These are phyloP conservation scores for Cryptosporidium ubiquitum DNA, from an alignment of 169 alveolate genomes.

Conservation along the genomic window DNA sequence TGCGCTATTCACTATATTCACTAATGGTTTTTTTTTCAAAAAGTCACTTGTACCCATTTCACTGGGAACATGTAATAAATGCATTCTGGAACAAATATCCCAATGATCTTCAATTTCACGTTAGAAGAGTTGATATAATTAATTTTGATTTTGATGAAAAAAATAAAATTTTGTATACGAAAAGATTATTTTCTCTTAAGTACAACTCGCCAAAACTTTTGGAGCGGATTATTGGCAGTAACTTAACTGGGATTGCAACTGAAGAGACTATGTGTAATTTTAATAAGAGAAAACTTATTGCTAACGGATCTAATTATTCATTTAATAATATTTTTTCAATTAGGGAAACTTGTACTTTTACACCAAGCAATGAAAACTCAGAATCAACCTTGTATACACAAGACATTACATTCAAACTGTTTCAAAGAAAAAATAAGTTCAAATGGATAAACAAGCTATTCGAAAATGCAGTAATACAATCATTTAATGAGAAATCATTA, in stretches of 20 bases:
- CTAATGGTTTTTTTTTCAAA: constrained; percentile 15
- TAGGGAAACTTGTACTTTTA: constrained; percentile 2
- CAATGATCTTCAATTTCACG: constrained; percentile 45
- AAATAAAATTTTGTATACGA: background rate
- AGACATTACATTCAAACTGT: background rate
- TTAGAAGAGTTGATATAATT: constrained; percentile 23
- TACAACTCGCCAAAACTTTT: constrained; percentile 1
- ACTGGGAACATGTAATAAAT: constrained; percentile 23
- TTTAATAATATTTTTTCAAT: background rate
- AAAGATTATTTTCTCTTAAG: constrained; percentile 28
- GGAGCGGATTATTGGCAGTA: constrained; percentile 27
- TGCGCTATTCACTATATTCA: background rate
- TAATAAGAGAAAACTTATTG: background rate
- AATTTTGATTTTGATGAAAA: constrained; percentile 15
- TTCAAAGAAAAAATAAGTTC: background rate
- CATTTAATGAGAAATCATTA: constrained; percentile 12
- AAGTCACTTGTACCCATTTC: constrained; percentile 11
- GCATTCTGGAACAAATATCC: constrained; percentile 63
- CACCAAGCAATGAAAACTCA: background rate
- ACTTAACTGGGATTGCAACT: constrained; percentile 1
- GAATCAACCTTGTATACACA: constrained; percentile 20
- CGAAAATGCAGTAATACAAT: background rate
- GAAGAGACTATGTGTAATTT: constrained; percentile 22
- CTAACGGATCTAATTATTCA: constrained; percentile 25
- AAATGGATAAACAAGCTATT: background rate